Conservation (phyloP, 139 green algal genomes). For the Pseudopediastrum boryanum region DNA sequence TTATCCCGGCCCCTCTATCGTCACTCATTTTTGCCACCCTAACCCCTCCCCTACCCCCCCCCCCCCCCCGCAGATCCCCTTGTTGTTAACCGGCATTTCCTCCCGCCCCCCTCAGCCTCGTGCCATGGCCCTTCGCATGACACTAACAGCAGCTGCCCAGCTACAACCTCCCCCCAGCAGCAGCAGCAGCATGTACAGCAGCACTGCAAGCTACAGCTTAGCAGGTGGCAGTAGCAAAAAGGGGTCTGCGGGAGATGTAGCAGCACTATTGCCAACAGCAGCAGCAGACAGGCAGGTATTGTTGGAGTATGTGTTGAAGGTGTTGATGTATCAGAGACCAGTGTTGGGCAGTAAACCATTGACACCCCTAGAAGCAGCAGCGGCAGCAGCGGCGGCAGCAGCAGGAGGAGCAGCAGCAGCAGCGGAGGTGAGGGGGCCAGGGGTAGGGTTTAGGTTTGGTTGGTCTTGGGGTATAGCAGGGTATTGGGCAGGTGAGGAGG, state of each 20-base stretch:
- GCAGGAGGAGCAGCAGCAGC: too few species aligned
- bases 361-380: too few species aligned
- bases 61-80: slow-evolving; percentile 52
- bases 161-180: slow-evolving; percentile 32
- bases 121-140: slow-evolving; percentile 72
- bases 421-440: too few species aligned
- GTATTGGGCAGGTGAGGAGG: too few species aligned
- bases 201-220: not conserved
- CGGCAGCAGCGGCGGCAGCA: too few species aligned
- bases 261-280: not conserved
- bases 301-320: slow-evolving; percentile 62
- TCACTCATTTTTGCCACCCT: too few species aligned
- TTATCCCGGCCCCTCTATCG: too few species aligned
- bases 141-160: slow-evolving; percentile 41
- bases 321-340: slow-evolving; percentile 76
- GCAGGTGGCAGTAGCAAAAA: slow-evolving; percentile 1
- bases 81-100: slow-evolving; percentile 58
- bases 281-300: slow-evolving; percentile 41
- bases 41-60: not conserved
- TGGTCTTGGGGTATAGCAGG: too few species aligned
- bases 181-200: not conserved
- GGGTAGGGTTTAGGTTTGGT: too few species aligned
- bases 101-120: slow-evolving; percentile 52
- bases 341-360: slow-evolving; percentile 4
- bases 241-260: not conserved